Percentiles rank a stretch among this genome's conserved stretches.
Evolutionary conservation across 164 flowering plant species (phyloP).

Genomic region (Saururus chinensis): DNA sequence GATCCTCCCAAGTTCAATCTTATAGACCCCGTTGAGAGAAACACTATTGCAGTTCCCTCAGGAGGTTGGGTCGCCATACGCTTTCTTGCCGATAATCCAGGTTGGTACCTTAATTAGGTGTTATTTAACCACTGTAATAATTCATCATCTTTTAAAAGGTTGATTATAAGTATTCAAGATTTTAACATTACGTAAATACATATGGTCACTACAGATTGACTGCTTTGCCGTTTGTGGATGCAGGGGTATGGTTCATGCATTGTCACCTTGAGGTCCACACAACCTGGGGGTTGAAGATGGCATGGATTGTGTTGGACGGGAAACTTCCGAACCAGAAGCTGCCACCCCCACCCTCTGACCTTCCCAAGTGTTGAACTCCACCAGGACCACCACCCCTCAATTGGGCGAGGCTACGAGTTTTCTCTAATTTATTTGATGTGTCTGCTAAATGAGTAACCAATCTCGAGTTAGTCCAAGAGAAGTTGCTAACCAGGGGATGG

Average conservation of each 20-base stretch:
- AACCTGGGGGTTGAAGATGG: constrained; percentile 62
- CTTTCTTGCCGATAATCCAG: constrained; percentile 61
- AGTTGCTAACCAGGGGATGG: not conserved
- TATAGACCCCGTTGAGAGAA: constrained; percentile 50
- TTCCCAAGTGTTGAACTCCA: constrained; percentile 38
- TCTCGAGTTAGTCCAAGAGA: not conserved
- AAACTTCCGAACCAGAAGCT: constrained; percentile 32
- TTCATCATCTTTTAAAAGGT: too few relatives aligned
- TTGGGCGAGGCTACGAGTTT: not conserved
- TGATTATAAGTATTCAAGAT: not conserved
- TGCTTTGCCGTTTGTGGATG: not conserved
- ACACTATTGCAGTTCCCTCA: constrained; percentile 47
- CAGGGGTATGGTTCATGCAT: constrained; percentile 69
- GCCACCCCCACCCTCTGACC: constrained; percentile 51
- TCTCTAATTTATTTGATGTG: too few relatives aligned
- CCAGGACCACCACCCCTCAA: not conserved
- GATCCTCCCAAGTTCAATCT: constrained; percentile 48
- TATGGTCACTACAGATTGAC: too few relatives aligned
- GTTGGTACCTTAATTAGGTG: constrained; percentile 16
- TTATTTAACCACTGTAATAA: too few relatives aligned
- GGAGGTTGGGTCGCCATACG: constrained; percentile 62
- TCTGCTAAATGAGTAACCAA: not conserved
- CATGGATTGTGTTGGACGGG: constrained; percentile 44
- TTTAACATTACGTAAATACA: not conserved
- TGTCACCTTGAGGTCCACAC: constrained; percentile 50